phyloP scores from a whole-genome alignment of 805 yeast genomes.

The Cyberlindnera maritima region DNA sequence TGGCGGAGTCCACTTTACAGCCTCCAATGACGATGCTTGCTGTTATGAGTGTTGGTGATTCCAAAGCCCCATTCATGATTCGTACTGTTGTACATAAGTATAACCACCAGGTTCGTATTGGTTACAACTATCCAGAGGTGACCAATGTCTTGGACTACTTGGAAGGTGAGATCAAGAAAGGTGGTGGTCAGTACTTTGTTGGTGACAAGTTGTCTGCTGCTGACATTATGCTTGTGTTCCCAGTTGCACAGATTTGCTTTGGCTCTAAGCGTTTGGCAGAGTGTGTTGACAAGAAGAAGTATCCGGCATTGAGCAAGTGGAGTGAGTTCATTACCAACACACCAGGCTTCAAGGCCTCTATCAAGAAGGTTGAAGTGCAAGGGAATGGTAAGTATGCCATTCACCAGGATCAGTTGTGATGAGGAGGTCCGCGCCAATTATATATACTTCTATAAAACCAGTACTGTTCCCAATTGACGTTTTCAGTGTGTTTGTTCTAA shows the following conservation, averaged over 20 bases:
- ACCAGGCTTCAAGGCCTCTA: constrained; percentile 23
- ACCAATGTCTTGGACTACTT: constrained; percentile 34
- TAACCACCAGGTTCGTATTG: constrained; percentile 44
- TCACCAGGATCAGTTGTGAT: background rate
- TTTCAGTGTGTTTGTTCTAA: too few relatives aligned
- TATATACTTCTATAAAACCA: too few relatives aligned
- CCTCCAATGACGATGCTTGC: constrained; percentile 40
- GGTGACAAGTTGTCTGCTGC: constrained; percentile 52
- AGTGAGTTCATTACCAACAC: constrained; percentile 22
- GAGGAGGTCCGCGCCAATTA: too few relatives aligned
- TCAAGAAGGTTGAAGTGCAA: constrained; percentile 44
- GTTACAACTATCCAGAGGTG: constrained; percentile 46
- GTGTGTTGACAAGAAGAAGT: constrained; percentile 17
- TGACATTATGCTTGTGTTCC: constrained; percentile 50
- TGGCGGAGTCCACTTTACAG: constrained; percentile 62
- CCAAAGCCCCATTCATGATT: constrained; percentile 45
- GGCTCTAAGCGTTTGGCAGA: constrained; percentile 21
- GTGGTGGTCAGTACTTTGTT: constrained; percentile 37
- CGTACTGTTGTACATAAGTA: constrained; percentile 42
- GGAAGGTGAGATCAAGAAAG: background rate
- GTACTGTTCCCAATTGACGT: too few relatives aligned
- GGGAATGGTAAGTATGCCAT: constrained; percentile 5
- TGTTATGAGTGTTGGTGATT: constrained; percentile 26
- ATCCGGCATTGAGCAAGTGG: constrained; percentile 30
- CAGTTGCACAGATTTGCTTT: constrained; percentile 26